Base-by-base conservation (phyloP, 2,329 filamentous ascomycete species). In the Zopfia rhizophila region DNA sequence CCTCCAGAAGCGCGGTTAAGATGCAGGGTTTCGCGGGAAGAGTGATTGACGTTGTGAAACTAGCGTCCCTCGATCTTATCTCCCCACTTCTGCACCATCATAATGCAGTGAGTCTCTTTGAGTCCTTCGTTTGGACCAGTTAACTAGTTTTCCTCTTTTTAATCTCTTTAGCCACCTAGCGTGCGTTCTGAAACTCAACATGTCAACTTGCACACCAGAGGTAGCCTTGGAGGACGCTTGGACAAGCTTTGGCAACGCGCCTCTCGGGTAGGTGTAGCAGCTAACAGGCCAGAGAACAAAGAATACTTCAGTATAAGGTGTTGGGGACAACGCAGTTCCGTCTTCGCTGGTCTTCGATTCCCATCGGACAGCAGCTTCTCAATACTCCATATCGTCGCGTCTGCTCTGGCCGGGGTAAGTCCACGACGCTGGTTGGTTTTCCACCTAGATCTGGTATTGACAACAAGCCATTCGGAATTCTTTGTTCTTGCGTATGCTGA, bases 31-130 rank as follows among this genome's bases (percentile, higher is more conserved):
- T 48, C 59, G 60, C 59, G 56, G 54, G 47, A 58, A 42, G 51
- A 56, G 54, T 58, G 65, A 67, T 70, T 66, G 66, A 67, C 49
- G 59, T 56, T 19, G 63, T 70, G 62, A 45, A 58, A 70, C 68
- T 48, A 41, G 29, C 50, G 22, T 58, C 56, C 65, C 62, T 70
- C 66, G 65, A 72, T 63, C 51, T 48, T 55, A 48, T 55, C 52
- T 48, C 52, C 54, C 52, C 48, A 57, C 57, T 43, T 52, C 59
- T 47, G 55, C 55, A 59, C 53, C 53, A 53, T 49, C 41, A 48
- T 57, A 38, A 32, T 33, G 46, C 41, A 58, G 55, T 39, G 51
- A 48, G 40, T 59, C 50, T 42, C 55, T 53, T 48, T 46, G 43
- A 49, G 56, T 45, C 35, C 35, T 31, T 32, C 39, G 51, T 65